Percentiles rank a stretch among this genome's conserved stretches.
These are phyloP conservation scores for Boletus rufocinnamomeus DNA, from an alignment of 768 basidiomycete genomes.

Conservation along the genomic window DNA sequence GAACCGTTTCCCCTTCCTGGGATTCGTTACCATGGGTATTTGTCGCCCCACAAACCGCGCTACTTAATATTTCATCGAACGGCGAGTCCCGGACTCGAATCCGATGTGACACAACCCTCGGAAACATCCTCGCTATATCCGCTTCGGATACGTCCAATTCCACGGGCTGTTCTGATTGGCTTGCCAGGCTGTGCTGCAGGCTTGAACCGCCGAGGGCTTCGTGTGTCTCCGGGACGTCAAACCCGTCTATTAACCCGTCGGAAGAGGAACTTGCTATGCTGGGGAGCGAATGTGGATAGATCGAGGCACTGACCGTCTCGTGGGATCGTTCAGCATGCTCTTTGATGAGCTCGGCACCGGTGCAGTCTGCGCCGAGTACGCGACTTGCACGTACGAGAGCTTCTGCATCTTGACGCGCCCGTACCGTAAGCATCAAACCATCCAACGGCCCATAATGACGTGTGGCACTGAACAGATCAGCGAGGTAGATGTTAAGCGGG, in stretches of 20 bases:
- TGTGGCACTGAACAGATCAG: slow-evolving; percentile 72
- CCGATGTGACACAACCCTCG: slow-evolving; percentile 74
- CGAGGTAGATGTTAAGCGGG: slow-evolving; percentile 60
- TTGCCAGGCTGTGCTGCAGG: slow-evolving; percentile 5
- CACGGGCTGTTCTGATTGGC: slow-evolving; percentile 25
- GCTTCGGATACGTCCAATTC: slow-evolving; percentile 68
- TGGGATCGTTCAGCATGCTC: slow-evolving; percentile 24
- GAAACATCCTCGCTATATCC: slow-evolving; percentile 73
- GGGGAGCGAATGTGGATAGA: slow-evolving; percentile 19
- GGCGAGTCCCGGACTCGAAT: slow-evolving; percentile 69
- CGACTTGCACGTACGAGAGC: slow-evolving; percentile 67
- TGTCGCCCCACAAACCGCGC: slow-evolving; percentile 59
- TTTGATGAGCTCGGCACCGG: slow-evolving; percentile 58
- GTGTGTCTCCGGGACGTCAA: slow-evolving; percentile 16
- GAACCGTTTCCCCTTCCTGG: slow-evolving; percentile 16
- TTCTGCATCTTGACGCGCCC: slow-evolving; percentile 62
- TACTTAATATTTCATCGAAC: slow-evolving; percentile 67
- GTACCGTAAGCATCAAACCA: slow-evolving; percentile 62
- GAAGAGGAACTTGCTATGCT: slow-evolving; percentile 26
- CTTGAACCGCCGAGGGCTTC: slow-evolving; percentile 6
- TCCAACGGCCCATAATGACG: slow-evolving; percentile 73
- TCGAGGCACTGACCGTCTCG: slow-evolving; percentile 25
- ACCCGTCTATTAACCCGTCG: slow-evolving; percentile 22
- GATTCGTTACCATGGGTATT: slow-evolving; percentile 18
- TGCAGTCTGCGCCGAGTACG: slow-evolving; percentile 61